These are phyloP conservation scores for Cinnamomum micranthum DNA, from an alignment of 164 flowering plant species.

Conservation along the genomic window DNA sequence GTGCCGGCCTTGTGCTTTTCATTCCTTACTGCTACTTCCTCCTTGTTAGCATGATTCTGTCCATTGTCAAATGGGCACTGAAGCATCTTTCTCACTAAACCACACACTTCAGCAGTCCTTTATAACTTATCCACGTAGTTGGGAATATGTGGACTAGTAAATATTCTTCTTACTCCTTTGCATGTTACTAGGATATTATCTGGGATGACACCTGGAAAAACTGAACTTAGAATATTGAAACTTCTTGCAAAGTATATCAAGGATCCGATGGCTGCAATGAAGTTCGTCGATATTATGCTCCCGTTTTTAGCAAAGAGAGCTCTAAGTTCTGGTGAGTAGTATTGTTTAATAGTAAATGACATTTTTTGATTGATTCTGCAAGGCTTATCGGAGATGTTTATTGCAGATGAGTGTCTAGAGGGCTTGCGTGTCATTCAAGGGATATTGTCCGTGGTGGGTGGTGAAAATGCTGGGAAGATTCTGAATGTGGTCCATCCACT, in stretches of 20 bases:
- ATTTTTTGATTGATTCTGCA: not conserved
- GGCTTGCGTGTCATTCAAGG: conserved; percentile 53
- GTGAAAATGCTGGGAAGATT: conserved; percentile 35
- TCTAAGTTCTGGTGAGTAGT: conserved; percentile 46
- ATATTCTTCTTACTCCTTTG: not conserved
- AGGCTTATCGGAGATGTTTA: conserved; percentile 4
- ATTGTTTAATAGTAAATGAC: not conserved
- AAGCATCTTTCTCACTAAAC: not conserved
- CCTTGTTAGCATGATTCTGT: not conserved
- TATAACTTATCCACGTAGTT: not conserved
- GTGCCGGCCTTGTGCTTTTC: not conserved
- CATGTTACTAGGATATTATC: conserved; percentile 38
- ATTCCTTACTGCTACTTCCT: not conserved
- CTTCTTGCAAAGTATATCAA: conserved; percentile 52
- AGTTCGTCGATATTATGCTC: conserved; percentile 67
- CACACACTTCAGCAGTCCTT: not conserved
- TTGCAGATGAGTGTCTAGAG: conserved; percentile 52
- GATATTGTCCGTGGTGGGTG: conserved; percentile 40
- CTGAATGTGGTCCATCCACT: conserved; percentile 56
- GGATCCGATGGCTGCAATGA: conserved; percentile 43
- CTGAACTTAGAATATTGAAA: conserved; percentile 53
- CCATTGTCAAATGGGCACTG: not conserved
- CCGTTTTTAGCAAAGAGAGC: conserved; percentile 41
- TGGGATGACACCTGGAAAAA: conserved; percentile 46
- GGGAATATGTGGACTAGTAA: not conserved